A percentile compares a stretch with the other conserved stretches of the same genome.
Evolutionary conservation across 1,139 yeast species (phyloP).

Genomic region (Kazachstania sp.): DNA sequence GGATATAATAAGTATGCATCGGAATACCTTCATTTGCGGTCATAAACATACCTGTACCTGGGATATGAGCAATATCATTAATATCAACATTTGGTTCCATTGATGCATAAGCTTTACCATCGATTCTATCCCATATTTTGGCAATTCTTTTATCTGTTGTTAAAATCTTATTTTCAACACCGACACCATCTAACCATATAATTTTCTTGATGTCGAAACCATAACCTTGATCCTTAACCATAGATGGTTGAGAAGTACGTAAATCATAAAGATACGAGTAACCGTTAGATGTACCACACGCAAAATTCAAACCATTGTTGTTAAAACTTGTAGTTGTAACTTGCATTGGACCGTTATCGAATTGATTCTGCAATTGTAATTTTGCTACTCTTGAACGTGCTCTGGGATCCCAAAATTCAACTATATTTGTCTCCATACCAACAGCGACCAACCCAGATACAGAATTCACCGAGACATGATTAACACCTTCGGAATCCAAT

Average conservation of each 20-base stretch:
- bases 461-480: slow-evolving; percentile 65
- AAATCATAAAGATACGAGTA: slow-evolving; percentile 76
- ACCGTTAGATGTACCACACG: slow-evolving; percentile 92
- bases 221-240: slow-evolving; percentile 91
- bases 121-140: slow-evolving; percentile 76
- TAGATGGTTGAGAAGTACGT: slow-evolving; percentile 72
- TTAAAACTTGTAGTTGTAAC: slow-evolving; percentile 67
- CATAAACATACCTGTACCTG: slow-evolving; percentile 89
- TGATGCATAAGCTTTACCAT: slow-evolving; percentile 80
- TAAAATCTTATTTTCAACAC: slow-evolving; percentile 40
- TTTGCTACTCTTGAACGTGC: slow-evolving; percentile 78
- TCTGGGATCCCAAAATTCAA: slow-evolving; percentile 97
- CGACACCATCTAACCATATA: slow-evolving; percentile 57
- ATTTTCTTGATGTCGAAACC: slow-evolving; percentile 85
- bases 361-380: slow-evolving; percentile 39
- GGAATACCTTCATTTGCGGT: slow-evolving; percentile 96
- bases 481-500: slow-evolving; percentile 67
- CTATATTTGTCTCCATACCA: slow-evolving; percentile 76
- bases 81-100: slow-evolving; percentile 97
- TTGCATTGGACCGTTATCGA: slow-evolving; percentile 37
- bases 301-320: slow-evolving; percentile 78
- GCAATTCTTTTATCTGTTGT: slow-evolving; percentile 89
- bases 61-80: slow-evolving; percentile 83
- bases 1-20: slow-evolving; percentile 94
- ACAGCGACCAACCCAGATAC: slow-evolving; percentile 79